Conservation (phyloP, 2,329 filamentous ascomycete species). For the Alternaria sp. region DNA sequence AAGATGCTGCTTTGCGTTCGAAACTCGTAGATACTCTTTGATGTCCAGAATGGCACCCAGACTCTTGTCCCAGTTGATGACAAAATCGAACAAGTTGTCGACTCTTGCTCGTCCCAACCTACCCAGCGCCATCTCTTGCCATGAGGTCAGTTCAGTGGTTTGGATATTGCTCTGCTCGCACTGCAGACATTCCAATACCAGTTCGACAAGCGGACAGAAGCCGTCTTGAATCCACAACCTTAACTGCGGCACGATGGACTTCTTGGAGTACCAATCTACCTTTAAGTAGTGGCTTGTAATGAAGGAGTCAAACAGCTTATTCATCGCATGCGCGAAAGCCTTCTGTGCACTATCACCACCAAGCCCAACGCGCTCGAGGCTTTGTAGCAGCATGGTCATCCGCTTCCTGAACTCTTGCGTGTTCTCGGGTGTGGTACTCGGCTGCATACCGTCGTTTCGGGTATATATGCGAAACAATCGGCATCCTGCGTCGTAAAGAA, state of each 20-base stretch:
- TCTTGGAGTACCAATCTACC: constrained; percentile 65
- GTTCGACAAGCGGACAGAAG: constrained; percentile 70
- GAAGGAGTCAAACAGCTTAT: constrained; percentile 70
- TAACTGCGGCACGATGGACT: constrained; percentile 67
- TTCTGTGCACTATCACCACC: constrained; percentile 74
- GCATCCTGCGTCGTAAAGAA: constrained; percentile 63
- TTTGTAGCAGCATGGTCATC: constrained; percentile 65
- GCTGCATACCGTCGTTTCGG: constrained; percentile 36
- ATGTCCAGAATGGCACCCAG: constrained; percentile 77
- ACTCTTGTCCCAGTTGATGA: constrained; percentile 76
- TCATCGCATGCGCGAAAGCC: constrained; percentile 75
- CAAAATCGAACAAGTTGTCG: constrained; percentile 79
- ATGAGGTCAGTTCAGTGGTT: constrained; percentile 65
- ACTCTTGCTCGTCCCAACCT: constrained; percentile 74
- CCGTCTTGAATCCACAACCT: constrained; percentile 73
- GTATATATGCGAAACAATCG: constrained; percentile 53
- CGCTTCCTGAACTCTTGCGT: constrained; percentile 56
- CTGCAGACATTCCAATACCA: constrained; percentile 61
- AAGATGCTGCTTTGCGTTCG: constrained; percentile 72
- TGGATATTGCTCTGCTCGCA: constrained; percentile 39
- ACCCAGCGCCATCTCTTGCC: constrained; percentile 74
- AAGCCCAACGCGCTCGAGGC: constrained; percentile 70
- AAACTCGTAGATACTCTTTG: constrained; percentile 72
- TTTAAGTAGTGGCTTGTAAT: constrained; percentile 67
- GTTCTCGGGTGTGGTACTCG: constrained; percentile 25